Base-by-base conservation (phyloP, 2,329 filamentous ascomycete species). In the Stagonosporopsis chrysanthemi region DNA sequence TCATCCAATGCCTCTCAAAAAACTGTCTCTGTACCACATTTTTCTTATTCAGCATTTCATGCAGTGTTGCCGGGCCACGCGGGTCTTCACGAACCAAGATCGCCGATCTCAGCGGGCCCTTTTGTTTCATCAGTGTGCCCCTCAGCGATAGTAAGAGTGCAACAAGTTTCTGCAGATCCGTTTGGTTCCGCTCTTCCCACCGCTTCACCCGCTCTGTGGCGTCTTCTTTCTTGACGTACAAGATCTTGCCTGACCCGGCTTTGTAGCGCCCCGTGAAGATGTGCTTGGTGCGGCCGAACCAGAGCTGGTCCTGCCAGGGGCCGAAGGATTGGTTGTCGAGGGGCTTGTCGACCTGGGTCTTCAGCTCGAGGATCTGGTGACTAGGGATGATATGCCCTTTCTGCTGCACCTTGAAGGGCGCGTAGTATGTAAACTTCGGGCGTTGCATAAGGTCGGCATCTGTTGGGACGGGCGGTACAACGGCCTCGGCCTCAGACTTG, bases 261-360 rank as follows among this genome's bases (percentile, higher is more conserved):
- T 62, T 45, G 31, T 70, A 72, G 2, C 57, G 61, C 0, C 63
- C 69, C 0, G 65, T 70, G 56, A 67, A 65, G 0, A 72, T 49
- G 17, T 70, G 57, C 17, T 60, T 52, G 0, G 70, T 73, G 11
- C 70, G 68, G 2, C 70, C 70, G 49, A 73, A 73, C 70, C 70
- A 73, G 9, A 73, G 62, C 29, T 72, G 69, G 31, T 72, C 70
- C 43, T 63, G 60, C 39, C 70, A 72, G 15, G 38, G 17, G 2
- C 66, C 65, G 0, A 33, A 39, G 1, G 33, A 35, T 11, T 24
- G 49, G 2, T 47, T 42, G 3, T 54, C 56, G 39, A 43, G 42
- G 4, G 58, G 43, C 28, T 59, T 63, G 12, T 63, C 46, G 1
- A 51, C 57, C 24, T 68, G 60, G 17, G 68, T 69, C 41, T 72